A percentile compares a stretch with the other conserved stretches of the same genome.
These are phyloP conservation scores for Ophiostoma himal-ulmi DNA, from an alignment of 2,329 filamentous ascomycete species.

Conservation along the genomic window DNA sequence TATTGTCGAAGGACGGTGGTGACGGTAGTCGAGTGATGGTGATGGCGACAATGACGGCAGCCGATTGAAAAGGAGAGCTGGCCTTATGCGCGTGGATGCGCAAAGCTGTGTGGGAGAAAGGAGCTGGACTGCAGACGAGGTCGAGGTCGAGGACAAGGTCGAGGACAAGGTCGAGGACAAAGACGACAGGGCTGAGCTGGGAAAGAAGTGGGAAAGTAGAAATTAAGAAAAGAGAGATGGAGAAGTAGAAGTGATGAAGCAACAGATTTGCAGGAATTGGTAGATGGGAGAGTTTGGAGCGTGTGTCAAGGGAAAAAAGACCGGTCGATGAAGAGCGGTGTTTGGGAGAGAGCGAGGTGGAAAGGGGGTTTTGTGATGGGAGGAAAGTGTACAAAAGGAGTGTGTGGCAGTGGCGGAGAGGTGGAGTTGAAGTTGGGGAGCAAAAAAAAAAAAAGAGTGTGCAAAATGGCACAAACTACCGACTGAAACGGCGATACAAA, in stretches of 20 bases:
- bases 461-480: neutral
- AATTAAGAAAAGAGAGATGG: neutral
- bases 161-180: neutral
- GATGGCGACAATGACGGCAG: neutral
- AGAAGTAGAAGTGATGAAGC: neutral
- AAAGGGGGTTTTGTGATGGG: conserved; percentile 10
- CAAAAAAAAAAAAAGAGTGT: conserved; percentile 4
- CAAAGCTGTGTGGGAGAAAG: neutral
- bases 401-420: conserved; percentile 14
- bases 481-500: neutral
- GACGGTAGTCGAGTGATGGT: neutral
- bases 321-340: neutral
- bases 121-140: neutral
- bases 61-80: neutral
- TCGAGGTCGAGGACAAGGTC: neutral
- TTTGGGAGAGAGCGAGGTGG: too few species aligned
- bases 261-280: neutral
- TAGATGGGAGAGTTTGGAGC: conserved; percentile 9
- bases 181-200: neutral
- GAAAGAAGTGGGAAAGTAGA: neutral
- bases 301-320: neutral
- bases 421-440: neutral
- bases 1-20: neutral
- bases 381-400: conserved; percentile 14
- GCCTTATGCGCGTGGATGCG: neutral